Evolutionary conservation across 2,329 filamentous ascomycete species (phyloP).

Genomic region (Epichloe elymi): DNA sequence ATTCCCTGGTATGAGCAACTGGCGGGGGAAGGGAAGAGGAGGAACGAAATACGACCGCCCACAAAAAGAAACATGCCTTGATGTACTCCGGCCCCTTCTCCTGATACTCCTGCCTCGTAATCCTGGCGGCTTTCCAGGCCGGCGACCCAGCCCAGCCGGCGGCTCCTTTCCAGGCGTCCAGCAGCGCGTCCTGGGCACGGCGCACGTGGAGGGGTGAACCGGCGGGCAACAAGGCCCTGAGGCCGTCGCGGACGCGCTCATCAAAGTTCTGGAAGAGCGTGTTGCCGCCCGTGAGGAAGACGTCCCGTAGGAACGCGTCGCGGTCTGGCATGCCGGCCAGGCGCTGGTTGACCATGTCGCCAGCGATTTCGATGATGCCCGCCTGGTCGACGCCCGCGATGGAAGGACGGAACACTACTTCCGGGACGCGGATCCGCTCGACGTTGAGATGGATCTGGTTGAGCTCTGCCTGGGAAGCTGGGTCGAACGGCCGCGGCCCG

Average conservation of each 20-base stretch:
- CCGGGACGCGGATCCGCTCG: constrained; percentile 85
- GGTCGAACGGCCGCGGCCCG: constrained; percentile 75
- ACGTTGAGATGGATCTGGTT: constrained; percentile 93
- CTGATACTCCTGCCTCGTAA: constrained; percentile 70
- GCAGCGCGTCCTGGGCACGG: constrained; percentile 58
- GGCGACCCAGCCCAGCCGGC: constrained; percentile 63
- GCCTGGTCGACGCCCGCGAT: constrained; percentile 91
- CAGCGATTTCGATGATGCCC: constrained; percentile 81
- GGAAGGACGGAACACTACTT: constrained; percentile 83
- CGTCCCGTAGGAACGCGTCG: constrained; percentile 63
- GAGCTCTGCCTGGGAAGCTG: constrained; percentile 62
- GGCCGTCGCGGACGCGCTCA: constrained; percentile 59
- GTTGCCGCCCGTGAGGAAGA: constrained; percentile 93
- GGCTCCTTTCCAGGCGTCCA: constrained; percentile 91
- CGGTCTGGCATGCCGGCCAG: constrained; percentile 46
- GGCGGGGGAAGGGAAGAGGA: background rate
- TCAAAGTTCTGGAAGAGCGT: constrained; percentile 80
- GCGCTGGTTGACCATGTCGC: constrained; percentile 78
- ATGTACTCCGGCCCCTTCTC: constrained; percentile 93
- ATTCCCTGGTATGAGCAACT: no score
- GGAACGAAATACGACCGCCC: background rate
- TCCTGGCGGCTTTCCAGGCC: constrained; percentile 48
- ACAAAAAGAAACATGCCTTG: constrained; percentile 43
- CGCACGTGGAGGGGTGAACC: constrained; percentile 56
- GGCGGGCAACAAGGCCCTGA: constrained; percentile 59